Percentiles rank a stretch among this genome's conserved stretches.
Evolutionary conservation across 2,329 filamentous ascomycete species (phyloP).

Genomic region (Leptosphaerulina australis): DNA sequence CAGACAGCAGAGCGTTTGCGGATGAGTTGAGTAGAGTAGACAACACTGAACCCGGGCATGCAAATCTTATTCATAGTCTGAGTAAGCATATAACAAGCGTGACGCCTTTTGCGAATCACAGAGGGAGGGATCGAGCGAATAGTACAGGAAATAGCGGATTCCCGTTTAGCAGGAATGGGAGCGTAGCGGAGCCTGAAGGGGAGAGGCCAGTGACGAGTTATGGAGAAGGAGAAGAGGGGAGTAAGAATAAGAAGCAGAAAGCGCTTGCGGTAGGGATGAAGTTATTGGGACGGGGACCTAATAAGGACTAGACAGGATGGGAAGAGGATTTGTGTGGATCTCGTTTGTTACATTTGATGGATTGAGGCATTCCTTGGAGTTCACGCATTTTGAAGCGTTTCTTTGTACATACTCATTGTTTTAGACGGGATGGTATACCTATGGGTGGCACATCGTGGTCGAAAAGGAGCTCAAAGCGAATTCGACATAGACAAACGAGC

Average conservation of each 20-base stretch:
- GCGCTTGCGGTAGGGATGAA: conserved; percentile 12
- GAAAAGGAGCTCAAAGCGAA: no score
- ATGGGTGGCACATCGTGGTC: no score
- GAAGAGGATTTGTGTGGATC: neutral
- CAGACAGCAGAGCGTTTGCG: conserved; percentile 44
- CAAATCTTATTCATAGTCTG: conserved; percentile 42
- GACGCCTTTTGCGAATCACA: conserved; percentile 34
- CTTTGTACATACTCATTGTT: no score
- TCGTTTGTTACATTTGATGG: conserved; percentile 5
- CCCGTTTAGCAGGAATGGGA: conserved; percentile 5
- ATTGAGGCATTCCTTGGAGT: neutral
- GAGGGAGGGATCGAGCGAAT: conserved; percentile 20
- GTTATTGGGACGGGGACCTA: no score
- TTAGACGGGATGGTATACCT: no score
- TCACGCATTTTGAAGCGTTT: neutral
- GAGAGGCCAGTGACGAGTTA: conserved; percentile 5
- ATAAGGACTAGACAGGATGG: no score
- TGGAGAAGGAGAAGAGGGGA: conserved; percentile 1
- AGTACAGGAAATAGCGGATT: conserved; percentile 11
- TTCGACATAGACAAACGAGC: no score
- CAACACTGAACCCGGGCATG: conserved; percentile 44
- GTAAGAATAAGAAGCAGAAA: conserved; percentile 16
- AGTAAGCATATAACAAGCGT: conserved; percentile 44
- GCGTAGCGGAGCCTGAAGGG: conserved; percentile 2
- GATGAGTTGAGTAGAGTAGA: conserved; percentile 45